Percentiles rank a stretch among this genome's conserved stretches.
Evolutionary conservation across 2,329 filamentous ascomycete genomes (phyloP).

Genomic region (Penicillium sp.): DNA sequence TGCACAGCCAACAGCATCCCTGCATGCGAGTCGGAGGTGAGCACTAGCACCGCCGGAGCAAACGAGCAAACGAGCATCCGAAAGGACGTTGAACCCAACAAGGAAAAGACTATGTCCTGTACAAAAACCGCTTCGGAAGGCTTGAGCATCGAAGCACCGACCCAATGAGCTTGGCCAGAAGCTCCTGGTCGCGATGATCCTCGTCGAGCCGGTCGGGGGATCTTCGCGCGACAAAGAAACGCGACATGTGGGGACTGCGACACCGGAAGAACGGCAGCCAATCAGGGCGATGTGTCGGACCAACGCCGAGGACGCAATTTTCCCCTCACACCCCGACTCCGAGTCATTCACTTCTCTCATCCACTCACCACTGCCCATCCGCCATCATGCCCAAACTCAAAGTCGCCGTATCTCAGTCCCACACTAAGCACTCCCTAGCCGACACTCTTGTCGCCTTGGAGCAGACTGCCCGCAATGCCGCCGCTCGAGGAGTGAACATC

Average conservation of each 20-base stretch:
- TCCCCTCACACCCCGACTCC: not conserved
- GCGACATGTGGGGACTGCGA: not conserved
- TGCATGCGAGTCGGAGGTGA: not conserved
- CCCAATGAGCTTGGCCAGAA: not conserved
- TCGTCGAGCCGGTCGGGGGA: not conserved
- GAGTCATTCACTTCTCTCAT: not conserved
- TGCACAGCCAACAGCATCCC: not conserved
- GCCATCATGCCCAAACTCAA: slow-evolving; percentile 47
- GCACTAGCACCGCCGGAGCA: not conserved
- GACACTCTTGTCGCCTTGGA: slow-evolving; percentile 72
- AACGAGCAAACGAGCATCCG: too few relatives aligned
- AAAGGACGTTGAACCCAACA: not conserved
- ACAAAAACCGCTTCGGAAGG: not conserved
- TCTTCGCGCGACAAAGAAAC: not conserved
- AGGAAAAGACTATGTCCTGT: not conserved
- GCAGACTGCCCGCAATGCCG: slow-evolving; percentile 67
- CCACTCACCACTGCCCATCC: not conserved
- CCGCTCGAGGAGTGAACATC: slow-evolving; percentile 65
- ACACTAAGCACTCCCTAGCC: slow-evolving; percentile 46
- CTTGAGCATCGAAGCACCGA: not conserved
- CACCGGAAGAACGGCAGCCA: not conserved
- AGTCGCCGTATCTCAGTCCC: slow-evolving; percentile 53
- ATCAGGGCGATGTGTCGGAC: not conserved
- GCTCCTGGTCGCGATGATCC: not conserved
- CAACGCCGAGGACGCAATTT: not conserved